Conservation (phyloP, 1,139 yeast species). For the Yamadazyma oceani region DNA sequence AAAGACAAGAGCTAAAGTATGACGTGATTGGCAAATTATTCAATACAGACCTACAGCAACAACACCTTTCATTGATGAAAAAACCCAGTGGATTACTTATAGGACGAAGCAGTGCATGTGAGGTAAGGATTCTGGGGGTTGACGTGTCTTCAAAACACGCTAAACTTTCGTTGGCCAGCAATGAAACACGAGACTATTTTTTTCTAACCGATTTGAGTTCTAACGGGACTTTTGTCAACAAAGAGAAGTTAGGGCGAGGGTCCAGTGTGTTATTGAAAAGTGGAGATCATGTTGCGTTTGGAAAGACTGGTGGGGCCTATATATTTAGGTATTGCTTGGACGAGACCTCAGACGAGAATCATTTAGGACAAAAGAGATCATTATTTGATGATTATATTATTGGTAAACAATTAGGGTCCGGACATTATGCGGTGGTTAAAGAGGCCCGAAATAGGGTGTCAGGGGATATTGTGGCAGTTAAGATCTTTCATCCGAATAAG, state of each 20-base stretch:
- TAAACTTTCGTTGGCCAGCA: slow-evolving; percentile 40
- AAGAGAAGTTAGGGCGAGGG: slow-evolving; percentile 49
- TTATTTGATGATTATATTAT: slow-evolving; percentile 62
- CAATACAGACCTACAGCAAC: slow-evolving; percentile 28
- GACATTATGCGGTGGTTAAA: slow-evolving; percentile 77
- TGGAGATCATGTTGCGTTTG: slow-evolving; percentile 67
- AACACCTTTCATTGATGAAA: slow-evolving; percentile 35
- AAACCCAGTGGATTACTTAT: slow-evolving; percentile 37
- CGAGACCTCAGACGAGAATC: slow-evolving; percentile 14
- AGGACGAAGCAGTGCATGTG: slow-evolving; percentile 68
- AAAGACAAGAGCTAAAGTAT: slow-evolving; percentile 22
- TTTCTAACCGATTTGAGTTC: slow-evolving; percentile 60
- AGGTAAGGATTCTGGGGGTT: slow-evolving; percentile 50
- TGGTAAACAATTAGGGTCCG: slow-evolving; percentile 66
- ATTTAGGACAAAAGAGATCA: slow-evolving; percentile 25
- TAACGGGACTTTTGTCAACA: slow-evolving; percentile 69
- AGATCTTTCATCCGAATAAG: slow-evolving; percentile 71
- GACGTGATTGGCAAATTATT: slow-evolving; percentile 33
- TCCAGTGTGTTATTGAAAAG: slow-evolving; percentile 51
- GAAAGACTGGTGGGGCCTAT: slow-evolving; percentile 55
- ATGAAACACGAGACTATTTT: slow-evolving; percentile 39
- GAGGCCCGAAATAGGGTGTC: slow-evolving; percentile 60
- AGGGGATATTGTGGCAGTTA: slow-evolving; percentile 70
- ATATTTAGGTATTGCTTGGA: slow-evolving; percentile 49
- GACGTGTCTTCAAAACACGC: slow-evolving; percentile 74